These are phyloP conservation scores for Phalaenopsis equestris DNA, from an alignment of 106 monocot genomes.

Conservation along the genomic window DNA sequence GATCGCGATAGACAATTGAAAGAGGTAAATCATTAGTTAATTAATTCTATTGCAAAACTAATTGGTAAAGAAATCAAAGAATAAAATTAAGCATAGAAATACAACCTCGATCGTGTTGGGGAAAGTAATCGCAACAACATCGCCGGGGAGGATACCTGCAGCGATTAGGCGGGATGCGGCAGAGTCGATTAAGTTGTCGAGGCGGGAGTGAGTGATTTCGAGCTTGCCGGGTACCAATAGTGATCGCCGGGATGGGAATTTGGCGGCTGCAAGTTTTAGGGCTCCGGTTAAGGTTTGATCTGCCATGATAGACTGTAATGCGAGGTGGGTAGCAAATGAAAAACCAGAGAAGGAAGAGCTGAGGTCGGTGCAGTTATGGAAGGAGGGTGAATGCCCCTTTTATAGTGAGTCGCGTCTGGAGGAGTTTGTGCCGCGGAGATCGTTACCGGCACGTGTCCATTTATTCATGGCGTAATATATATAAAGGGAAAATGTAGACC, in stretches of 20 bases:
- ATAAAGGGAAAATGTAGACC: no score
- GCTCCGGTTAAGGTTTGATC: slow-evolving; percentile 56
- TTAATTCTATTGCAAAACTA: not conserved
- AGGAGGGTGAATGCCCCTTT: not conserved
- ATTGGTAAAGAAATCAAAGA: not conserved
- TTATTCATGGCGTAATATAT: no score
- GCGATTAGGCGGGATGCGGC: slow-evolving; percentile 43
- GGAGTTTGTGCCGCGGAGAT: no score
- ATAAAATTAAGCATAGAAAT: not conserved
- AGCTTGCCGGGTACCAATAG: slow-evolving; percentile 43
- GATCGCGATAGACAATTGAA: not conserved
- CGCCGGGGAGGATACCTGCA: slow-evolving; percentile 49
- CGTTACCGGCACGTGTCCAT: no score
- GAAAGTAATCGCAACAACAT: slow-evolving; percentile 82
- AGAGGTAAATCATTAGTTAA: not conserved
- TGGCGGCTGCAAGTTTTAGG: slow-evolving; percentile 36
- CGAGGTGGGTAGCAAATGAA: no score
- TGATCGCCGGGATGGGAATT: slow-evolving; percentile 41
- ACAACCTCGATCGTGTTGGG: slow-evolving; percentile 88
- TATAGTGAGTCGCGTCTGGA: no score
- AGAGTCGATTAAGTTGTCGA: slow-evolving; percentile 47
- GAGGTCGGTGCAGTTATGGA: no score
- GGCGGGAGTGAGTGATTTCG: slow-evolving; percentile 47
- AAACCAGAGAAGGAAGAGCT: no score
- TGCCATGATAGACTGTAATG: slow-evolving; percentile 11